Evolutionary conservation across 2,329 filamentous ascomycete genomes (phyloP).

Genomic region (Rutstroemia sp.): DNA sequence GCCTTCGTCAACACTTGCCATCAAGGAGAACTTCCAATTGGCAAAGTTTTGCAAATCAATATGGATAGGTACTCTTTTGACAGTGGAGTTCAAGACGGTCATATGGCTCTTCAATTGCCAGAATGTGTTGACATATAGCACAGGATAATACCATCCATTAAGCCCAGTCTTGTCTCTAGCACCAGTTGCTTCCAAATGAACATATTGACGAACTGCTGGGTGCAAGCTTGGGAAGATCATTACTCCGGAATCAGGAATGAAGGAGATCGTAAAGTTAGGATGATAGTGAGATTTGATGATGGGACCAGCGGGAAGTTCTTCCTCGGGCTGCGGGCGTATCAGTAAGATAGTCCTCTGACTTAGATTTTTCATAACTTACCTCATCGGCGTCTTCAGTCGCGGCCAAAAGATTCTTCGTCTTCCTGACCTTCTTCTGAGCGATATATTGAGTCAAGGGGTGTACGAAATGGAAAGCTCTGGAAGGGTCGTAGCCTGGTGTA

Average conservation of each 20-base stretch:
- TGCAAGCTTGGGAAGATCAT: slow-evolving; percentile 60
- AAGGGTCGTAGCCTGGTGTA: slow-evolving; percentile 62
- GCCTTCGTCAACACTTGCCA: slow-evolving; percentile 79
- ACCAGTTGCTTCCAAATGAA: slow-evolving; percentile 71
- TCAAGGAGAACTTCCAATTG: slow-evolving; percentile 83
- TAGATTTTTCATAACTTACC: slow-evolving; percentile 27
- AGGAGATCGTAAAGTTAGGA: slow-evolving; percentile 83
- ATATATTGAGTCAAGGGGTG: slow-evolving; percentile 85
- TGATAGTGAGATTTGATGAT: slow-evolving; percentile 84
- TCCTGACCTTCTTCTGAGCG: slow-evolving; percentile 80
- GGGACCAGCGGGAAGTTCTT: slow-evolving; percentile 51
- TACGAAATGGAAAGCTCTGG: slow-evolving; percentile 74
- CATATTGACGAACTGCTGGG: slow-evolving; percentile 67
- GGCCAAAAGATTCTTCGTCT: slow-evolving; percentile 77
- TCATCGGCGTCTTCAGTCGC: slow-evolving; percentile 43
- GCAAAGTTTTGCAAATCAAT: slow-evolving; percentile 76
- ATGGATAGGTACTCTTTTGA: slow-evolving; percentile 72
- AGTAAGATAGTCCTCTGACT: slow-evolving; percentile 30
- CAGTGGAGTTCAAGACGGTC: slow-evolving; percentile 84
- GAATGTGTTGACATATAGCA: slow-evolving; percentile 91
- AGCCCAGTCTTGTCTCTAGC: slow-evolving; percentile 77
- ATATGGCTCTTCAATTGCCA: slow-evolving; percentile 94
- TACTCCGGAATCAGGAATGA: slow-evolving; percentile 73
- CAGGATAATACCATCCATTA: slow-evolving; percentile 89
- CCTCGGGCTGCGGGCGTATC: slow-evolving; percentile 39